Evolutionary conservation across 2,329 filamentous ascomycete species (phyloP).

Genomic region (Colletotrichum destructivum): DNA sequence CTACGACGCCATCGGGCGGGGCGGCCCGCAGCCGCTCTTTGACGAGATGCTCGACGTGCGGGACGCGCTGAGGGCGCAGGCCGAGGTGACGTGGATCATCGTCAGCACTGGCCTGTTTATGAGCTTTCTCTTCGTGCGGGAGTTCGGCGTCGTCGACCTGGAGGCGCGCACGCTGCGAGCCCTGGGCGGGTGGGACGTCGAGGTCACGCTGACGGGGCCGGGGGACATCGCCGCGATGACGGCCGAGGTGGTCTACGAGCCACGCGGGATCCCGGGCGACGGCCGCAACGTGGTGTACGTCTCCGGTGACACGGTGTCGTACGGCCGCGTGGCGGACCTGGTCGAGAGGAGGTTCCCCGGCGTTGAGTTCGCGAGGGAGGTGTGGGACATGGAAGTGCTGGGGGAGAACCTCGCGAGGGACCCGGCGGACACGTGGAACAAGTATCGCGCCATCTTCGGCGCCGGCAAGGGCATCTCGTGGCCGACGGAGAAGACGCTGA

Average conservation of each 20-base stretch:
- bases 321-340: constrained; percentile 66
- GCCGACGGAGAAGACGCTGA: constrained; percentile 68
- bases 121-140: constrained; percentile 76
- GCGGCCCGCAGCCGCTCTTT: constrained; percentile 75
- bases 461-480: constrained; percentile 72
- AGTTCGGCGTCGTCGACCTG: constrained; percentile 75
- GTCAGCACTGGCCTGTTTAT: constrained; percentile 80
- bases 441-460: constrained; percentile 75
- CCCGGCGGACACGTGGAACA: constrained; percentile 65
- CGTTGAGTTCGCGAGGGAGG: constrained; percentile 61
- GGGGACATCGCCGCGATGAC: constrained; percentile 75
- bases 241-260: constrained; percentile 68
- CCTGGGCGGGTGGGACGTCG: constrained; percentile 73
- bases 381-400: constrained; percentile 64
- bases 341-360: constrained; percentile 60
- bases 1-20: constrained; percentile 75
- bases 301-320: constrained; percentile 75
- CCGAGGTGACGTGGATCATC: constrained; percentile 70
- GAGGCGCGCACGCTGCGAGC: constrained; percentile 60
- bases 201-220: constrained; percentile 74
- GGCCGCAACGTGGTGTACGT: constrained; percentile 63
- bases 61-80: constrained; percentile 63
- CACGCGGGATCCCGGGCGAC: constrained; percentile 52
- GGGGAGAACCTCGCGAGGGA: constrained; percentile 61
- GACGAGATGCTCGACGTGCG: constrained; percentile 77